phyloP scores from a whole-genome alignment of 2,329 filamentous ascomycete species.

The Diplodia intermedia region DNA sequence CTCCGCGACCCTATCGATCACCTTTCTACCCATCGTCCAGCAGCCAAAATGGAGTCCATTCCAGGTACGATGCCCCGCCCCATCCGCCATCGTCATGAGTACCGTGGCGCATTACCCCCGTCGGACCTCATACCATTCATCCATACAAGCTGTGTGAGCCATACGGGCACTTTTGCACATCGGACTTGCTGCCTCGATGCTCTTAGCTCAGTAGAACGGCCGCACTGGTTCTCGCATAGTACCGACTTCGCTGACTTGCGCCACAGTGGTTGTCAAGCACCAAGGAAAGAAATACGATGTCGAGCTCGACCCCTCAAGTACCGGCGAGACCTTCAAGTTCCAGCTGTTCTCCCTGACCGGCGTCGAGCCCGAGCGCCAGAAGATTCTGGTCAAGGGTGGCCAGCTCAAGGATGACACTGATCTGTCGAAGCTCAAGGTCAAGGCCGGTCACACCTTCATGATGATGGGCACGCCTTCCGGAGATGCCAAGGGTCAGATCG shows the following conservation, averaged over 20 bases:
- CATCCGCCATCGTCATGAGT: neutral
- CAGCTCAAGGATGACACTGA: conserved; percentile 95
- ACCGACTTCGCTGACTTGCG: conserved; percentile 14
- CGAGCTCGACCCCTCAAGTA: conserved; percentile 83
- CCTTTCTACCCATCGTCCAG: neutral
- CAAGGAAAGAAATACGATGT: conserved; percentile 94
- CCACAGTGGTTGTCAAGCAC: conserved; percentile 86
- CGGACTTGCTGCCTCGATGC: neutral
- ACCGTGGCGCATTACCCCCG: conserved; percentile 16
- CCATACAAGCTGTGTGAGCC: neutral
- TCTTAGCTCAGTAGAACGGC: neutral
- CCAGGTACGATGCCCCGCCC: conserved; percentile 28
- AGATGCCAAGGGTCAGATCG: conserved; percentile 65
- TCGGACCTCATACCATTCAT: conserved; percentile 7
- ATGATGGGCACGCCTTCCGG: conserved; percentile 92
- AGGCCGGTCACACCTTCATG: conserved; percentile 86
- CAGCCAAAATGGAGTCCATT: conserved; percentile 26
- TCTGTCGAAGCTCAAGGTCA: conserved; percentile 82
- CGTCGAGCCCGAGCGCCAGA: conserved; percentile 95
- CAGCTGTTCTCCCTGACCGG: conserved; percentile 95
- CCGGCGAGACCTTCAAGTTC: conserved; percentile 92
- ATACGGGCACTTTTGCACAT: neutral
- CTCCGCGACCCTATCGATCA: neutral
- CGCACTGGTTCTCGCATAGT: neutral
- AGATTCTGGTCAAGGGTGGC: conserved; percentile 91